Evolutionary conservation across 495 filamentous ascomycete species (phyloP), one percentile per base, ranked within the genome.

Genomic region (Aspergillus avenaceus): DNA sequence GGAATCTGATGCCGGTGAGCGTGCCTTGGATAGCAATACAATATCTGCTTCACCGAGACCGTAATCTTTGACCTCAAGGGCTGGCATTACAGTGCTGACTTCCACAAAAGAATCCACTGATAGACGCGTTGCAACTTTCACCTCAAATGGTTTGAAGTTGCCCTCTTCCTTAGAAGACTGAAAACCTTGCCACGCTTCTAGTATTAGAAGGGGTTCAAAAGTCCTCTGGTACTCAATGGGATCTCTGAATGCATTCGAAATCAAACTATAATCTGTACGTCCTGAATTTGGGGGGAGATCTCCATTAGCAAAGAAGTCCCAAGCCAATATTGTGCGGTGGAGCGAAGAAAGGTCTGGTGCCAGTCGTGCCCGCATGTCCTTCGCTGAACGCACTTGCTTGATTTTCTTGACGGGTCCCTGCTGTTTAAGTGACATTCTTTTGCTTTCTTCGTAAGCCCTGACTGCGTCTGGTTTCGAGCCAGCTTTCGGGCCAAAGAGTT

Each of bases 101-200:
- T 98, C 95, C 52, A 96, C 80, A 61, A 96, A 96, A 19, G 84
- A 84, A 67, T 98, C 95, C 8, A 97, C 90, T 28, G 83, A 90
- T 63, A 93, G 81, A 34, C 92, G 86, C 55, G 84, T 92, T 38
- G 86, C 79, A 9, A 97, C 72, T 47, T 90, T 95, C 59, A 97
- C 80, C 44, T 90, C 88, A 52, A 93, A 88, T 0, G 85, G 75
- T 49, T 84, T 88, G 59, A 83, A 84, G 21, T 73, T 83, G 12
- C 81, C 80, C 66, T 98, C 95, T 59, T 98, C 91, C 60, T 88
- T 90, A 3, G 86, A 82, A 40, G 88, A 88, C 26, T 95, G 82
- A 58, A 98, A 93, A 1, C 88, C 85, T 64, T 95, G 88, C 93
- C 93, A 98, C 41, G 91, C 92, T 66, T 98, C 93, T 41, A 96